A percentile compares a stretch with the other conserved stretches of the same genome.
phyloP scores from a whole-genome alignment of 2,329 filamentous ascomycete species.

The Orbilia quercus region DNA sequence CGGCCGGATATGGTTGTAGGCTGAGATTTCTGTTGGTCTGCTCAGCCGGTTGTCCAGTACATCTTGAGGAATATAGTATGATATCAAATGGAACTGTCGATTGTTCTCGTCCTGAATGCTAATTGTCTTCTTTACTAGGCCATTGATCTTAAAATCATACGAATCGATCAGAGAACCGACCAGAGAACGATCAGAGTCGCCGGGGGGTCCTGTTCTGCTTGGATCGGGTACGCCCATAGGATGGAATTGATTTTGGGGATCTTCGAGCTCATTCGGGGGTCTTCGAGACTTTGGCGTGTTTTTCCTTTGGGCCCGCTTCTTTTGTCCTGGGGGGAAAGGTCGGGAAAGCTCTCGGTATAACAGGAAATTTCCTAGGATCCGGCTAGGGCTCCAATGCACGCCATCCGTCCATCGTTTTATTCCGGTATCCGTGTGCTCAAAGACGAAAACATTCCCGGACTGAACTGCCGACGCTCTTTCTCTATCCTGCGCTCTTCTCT shows the following conservation, averaged over 20 bases:
- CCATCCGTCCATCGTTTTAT: conserved; percentile 97
- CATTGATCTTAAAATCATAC: conserved; percentile 84
- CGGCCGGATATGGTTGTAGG: conserved; percentile 35
- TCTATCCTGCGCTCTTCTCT: conserved; percentile 79
- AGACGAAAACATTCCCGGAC: conserved; percentile 89
- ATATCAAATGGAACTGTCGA: conserved; percentile 81
- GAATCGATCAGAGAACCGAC: conserved; percentile 89
- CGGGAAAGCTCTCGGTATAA: conserved; percentile 85
- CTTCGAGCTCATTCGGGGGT: conserved; percentile 38
- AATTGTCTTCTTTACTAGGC: conserved; percentile 92
- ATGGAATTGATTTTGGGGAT: conserved; percentile 45
- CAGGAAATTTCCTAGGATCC: conserved; percentile 84
- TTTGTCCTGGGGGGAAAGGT: conserved; percentile 82
- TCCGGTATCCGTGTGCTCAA: conserved; percentile 87
- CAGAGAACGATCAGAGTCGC: conserved; percentile 69
- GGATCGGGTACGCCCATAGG: conserved; percentile 44
- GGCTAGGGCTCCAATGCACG: conserved; percentile 87
- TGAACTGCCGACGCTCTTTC: conserved; percentile 81
- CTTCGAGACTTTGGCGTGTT: conserved; percentile 63
- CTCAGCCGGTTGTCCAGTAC: conserved; percentile 72
- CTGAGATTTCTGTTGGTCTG: conserved; percentile 69
- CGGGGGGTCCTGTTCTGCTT: conserved; percentile 39
- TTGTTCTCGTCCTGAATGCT: conserved; percentile 79
- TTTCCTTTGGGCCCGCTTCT: conserved; percentile 83
- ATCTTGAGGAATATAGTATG: conserved; percentile 86